These are phyloP conservation scores for Lanmaoa rubissima DNA, from an alignment of 768 basidiomycete genomes.

Conservation along the genomic window DNA sequence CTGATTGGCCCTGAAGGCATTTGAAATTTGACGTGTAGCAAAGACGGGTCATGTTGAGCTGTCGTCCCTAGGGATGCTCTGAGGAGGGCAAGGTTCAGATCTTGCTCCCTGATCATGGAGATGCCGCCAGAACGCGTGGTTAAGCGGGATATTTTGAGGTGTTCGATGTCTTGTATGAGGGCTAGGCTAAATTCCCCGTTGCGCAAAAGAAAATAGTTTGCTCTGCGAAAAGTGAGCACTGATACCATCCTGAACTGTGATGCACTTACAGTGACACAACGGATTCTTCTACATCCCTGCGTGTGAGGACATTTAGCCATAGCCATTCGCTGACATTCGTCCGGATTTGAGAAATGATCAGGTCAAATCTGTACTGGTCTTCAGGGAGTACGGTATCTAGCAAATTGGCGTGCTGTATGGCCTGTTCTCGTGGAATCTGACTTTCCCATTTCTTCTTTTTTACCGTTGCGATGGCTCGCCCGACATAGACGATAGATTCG, in stretches of 20 bases:
- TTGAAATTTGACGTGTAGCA: slow-evolving; percentile 70
- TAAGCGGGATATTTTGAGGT: slow-evolving; percentile 76
- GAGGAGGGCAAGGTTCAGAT: slow-evolving; percentile 81
- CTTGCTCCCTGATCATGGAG: slow-evolving; percentile 87
- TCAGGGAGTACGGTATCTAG: slow-evolving; percentile 69
- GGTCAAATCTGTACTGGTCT: slow-evolving; percentile 75
- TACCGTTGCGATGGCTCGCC: slow-evolving; percentile 82
- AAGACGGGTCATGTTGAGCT: slow-evolving; percentile 80
- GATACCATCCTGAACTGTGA: neutral
- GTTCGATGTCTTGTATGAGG: slow-evolving; percentile 83
- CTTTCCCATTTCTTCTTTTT: slow-evolving; percentile 77
- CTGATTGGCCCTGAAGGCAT: slow-evolving; percentile 81
- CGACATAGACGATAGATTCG: slow-evolving; percentile 84
- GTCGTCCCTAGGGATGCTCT: slow-evolving; percentile 86
- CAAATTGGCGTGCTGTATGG: slow-evolving; percentile 61
- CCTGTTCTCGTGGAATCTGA: slow-evolving; percentile 68
- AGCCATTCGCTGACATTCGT: slow-evolving; percentile 90
- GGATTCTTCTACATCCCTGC: slow-evolving; percentile 78
- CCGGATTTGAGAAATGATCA: slow-evolving; percentile 69
- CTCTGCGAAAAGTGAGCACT: slow-evolving; percentile 44
- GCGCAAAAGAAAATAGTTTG: slow-evolving; percentile 83
- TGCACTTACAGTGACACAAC: slow-evolving; percentile 76
- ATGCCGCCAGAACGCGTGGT: slow-evolving; percentile 60
- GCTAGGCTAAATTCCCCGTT: slow-evolving; percentile 87
- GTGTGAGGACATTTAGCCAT: slow-evolving; percentile 86